Conservation (phyloP, 192 early-diverging fungal species). For the Mortierella antarctica region DNA sequence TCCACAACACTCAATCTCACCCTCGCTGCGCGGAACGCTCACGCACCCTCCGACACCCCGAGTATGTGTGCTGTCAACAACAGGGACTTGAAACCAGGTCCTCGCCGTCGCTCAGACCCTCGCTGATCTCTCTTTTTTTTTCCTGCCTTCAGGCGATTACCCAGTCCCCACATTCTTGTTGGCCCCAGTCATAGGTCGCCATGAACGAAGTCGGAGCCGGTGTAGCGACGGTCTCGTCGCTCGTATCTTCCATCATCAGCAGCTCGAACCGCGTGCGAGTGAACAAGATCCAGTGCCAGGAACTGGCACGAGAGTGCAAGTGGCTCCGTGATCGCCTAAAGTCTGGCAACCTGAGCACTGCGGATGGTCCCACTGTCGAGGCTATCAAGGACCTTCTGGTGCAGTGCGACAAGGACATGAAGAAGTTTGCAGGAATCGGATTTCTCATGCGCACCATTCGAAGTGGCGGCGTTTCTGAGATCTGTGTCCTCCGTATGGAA, state of each 20-base stretch:
- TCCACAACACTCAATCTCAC: too few relatives aligned
- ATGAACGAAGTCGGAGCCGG: too few relatives aligned
- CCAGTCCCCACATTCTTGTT: too few relatives aligned
- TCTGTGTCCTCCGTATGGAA: constrained; percentile 7
- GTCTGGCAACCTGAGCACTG: background rate
- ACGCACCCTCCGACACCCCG: too few relatives aligned
- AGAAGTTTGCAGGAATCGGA: constrained; percentile 12
- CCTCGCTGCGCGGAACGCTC: too few relatives aligned
- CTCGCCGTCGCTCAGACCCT: too few relatives aligned
- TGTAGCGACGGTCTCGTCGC: background rate
- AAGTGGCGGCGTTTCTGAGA: background rate
- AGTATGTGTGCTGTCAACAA: too few relatives aligned
- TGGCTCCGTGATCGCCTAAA: constrained; percentile 1
- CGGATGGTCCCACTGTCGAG: background rate
- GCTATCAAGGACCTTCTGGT: background rate
- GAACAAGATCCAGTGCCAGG: background rate
- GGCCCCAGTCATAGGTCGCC: too few relatives aligned
- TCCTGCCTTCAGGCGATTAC: too few relatives aligned
- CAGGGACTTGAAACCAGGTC: too few relatives aligned
- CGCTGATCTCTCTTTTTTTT: too few relatives aligned
- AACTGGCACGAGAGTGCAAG: constrained; percentile 7
- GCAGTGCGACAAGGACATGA: constrained; percentile 9
- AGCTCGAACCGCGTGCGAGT: background rate
- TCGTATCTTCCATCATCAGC: background rate
- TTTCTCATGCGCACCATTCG: constrained; percentile 9